Evolutionary conservation across 2,329 filamentous ascomycete species (phyloP), one percentile per base, ranked within the genome.

Genomic region (Dactylellina parvicollis): DNA sequence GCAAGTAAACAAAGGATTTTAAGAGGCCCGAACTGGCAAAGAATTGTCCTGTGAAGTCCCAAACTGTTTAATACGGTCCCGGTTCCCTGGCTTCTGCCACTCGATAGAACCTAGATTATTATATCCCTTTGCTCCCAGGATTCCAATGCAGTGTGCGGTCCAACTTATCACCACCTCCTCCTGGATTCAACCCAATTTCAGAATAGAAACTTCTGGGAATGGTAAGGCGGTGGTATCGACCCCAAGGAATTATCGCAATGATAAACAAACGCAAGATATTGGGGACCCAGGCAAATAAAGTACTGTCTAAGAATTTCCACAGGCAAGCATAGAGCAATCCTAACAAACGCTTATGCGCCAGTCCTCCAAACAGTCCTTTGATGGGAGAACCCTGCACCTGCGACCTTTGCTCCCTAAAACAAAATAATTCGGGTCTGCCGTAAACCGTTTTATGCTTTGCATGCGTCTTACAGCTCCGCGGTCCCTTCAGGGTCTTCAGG

Each of bases 181-280:
- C 69, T 73, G 69, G 69, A 73, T 73, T 73, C 49, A 46, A 60
- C n/a, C 60, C 60, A 73, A 73, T 73, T 73, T 73, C 60, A 73
- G 69, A 34, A n/a, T 16, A 56, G 32, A 73, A 60, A 66, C 40
- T 66, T 49, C 69, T 61, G 46, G 60, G 50, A 73, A 65, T 64
- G 69, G 69, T 34, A 73, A 59, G 55, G 26, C 38, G 18, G 44
- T 49, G 44, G 54, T 64, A 59, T 72, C 67, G 59, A 55, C 47
- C 42, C 36, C 26, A 20, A 59, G 67, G 67, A 65, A 72, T 72
- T 72, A 54, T 57, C 61, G 36, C 62, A 42, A 38, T 47, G 67
- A 60, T 73, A 65, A 38, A 60, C 36, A 28, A 32, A 49, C 36
- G 57, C 46, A 54, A 62, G 47, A 59, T 72, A 72, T 72, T 72